Base-by-base conservation (phyloP, 2,329 filamentous ascomycete genomes). In the Penicillium sclerotigenum region DNA sequence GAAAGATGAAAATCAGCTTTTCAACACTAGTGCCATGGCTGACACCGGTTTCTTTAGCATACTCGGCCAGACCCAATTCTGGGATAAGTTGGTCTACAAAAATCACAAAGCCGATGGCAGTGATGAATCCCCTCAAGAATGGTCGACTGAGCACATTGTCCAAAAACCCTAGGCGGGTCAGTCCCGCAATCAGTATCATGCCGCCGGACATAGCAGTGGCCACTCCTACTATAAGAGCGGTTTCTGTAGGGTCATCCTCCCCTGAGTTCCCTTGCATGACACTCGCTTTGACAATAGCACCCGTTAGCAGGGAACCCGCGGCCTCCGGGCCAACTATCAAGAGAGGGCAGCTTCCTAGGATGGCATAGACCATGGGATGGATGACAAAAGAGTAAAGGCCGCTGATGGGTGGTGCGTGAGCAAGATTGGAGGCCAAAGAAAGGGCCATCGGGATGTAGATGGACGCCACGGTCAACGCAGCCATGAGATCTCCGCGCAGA, bases 391-490 rank as follows among this genome's bases (percentile, higher is more conserved):
- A 85, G 75, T 97, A 99, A 4, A 99, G 81, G 0, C 94, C 94
- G 68, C 96, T 93, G 67, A 97, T 92, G 0, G 94, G 89, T 9
- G 93, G 91, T 1, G 97, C 86, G 71, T 97, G 94, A 6, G 89
- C 91, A 40, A 99, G 85, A 69, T 97, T 97, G 38, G 90, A 86
- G 53, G 94, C 91, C 61, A 95, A 88, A 0, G 94, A 97, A 14
- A 99, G 83, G 0, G 91, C 89, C 92, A 99, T 97, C 49, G 94
- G 94, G 36, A 99, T 88, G 73, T 99, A 99, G 77, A 99, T 94
- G 26, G 92, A 96, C n/a, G 93, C 90, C 78, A 99, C 88, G n/a
- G 94, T 97, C 60, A 97, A 73, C 47, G 93, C 92, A 9, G 93
- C 88, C 14, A 96, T 80, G 18, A 97, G 77, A 73, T 99, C 94